A percentile compares a stretch with the other conserved stretches of the same genome.
Conservation (phyloP, 2,329 filamentous ascomycete species). For the Venturia oleaginea region DNA sequence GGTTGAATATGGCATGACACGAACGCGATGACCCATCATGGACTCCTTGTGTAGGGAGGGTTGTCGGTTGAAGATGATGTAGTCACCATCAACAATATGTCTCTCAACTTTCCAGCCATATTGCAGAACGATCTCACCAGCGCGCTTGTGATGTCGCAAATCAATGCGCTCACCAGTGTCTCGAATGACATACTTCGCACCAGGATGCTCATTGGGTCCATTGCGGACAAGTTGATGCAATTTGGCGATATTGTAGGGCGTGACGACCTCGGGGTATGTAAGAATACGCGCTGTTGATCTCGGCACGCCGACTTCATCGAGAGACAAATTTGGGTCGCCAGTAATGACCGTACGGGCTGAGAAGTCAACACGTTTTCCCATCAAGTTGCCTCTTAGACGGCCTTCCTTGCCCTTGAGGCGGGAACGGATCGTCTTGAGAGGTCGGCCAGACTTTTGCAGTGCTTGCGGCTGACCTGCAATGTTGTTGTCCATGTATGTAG, state of each 20-base stretch:
- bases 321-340: conserved; percentile 89
- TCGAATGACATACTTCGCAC: conserved; percentile 92
- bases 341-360: conserved; percentile 99
- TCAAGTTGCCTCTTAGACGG: conserved; percentile 93
- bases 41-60: conserved; percentile 98
- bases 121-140: conserved; percentile 75
- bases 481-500: conserved; percentile 99
- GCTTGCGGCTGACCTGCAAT: conserved; percentile 93
- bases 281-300: conserved; percentile 85
- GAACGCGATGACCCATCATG: conserved; percentile 98
- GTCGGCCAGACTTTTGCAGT: conserved; percentile 91
- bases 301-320: conserved; percentile 96
- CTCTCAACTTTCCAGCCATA: conserved; percentile 99
- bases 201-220: conserved; percentile 88
- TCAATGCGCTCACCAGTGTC: conserved; percentile 92
- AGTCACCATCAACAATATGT: conserved; percentile 91
- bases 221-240: conserved; percentile 84
- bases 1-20: conserved; percentile 97
- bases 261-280: conserved; percentile 95
- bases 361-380: conserved; percentile 99
- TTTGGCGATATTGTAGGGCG: conserved; percentile 93
- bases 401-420: conserved; percentile 99
- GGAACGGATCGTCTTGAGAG: conserved; percentile 91
- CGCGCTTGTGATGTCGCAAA: conserved; percentile 82
- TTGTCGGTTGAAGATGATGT: conserved; percentile 99